Percentiles rank a stretch among this genome's conserved stretches.
Evolutionary conservation across 371 early-diverging fungal species (phyloP).

Genomic region (Batkoa obscura): DNA sequence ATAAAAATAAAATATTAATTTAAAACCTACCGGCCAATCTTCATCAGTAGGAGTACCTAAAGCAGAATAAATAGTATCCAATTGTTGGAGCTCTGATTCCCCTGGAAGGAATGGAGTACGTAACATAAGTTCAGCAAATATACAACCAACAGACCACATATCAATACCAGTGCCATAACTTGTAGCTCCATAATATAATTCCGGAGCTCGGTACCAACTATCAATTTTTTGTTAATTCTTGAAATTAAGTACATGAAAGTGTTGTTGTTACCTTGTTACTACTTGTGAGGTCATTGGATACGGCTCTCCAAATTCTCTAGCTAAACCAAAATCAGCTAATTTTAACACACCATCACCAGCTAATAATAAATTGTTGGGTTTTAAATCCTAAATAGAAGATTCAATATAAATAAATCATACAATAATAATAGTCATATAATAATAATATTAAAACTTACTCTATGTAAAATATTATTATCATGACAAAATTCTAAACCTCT

Average conservation of each 20-base stretch:
- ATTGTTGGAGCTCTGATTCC: conserved; percentile 72
- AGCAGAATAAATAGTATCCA: conserved; percentile 44
- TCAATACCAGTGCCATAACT: conserved; percentile 88
- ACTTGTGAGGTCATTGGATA: conserved; percentile 73
- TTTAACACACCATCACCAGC: conserved; percentile 44
- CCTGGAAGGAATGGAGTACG: conserved; percentile 87
- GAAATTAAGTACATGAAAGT: no score
- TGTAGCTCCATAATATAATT: conserved; percentile 68
- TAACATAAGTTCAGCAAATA: conserved; percentile 71
- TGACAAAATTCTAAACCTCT: conserved; percentile 76
- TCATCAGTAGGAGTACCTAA: conserved; percentile 28
- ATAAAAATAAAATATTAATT: no score
- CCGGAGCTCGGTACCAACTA: conserved; percentile 97
- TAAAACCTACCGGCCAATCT: no score
- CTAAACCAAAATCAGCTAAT: conserved; percentile 89
- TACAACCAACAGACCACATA: conserved; percentile 94
- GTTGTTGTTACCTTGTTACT: no score
- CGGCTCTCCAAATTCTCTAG: conserved; percentile 57
- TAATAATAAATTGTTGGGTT: conserved; percentile 67
- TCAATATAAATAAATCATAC: no score
- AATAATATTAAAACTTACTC: no score
- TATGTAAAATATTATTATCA: conserved; percentile 70
- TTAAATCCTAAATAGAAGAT: no score
- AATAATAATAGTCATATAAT: no score
- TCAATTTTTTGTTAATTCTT: no score